Percentiles rank a stretch among this genome's conserved stretches.
Evolutionary conservation across 148 eudicot species (phyloP).

Genomic region (Limonium bicolor): DNA sequence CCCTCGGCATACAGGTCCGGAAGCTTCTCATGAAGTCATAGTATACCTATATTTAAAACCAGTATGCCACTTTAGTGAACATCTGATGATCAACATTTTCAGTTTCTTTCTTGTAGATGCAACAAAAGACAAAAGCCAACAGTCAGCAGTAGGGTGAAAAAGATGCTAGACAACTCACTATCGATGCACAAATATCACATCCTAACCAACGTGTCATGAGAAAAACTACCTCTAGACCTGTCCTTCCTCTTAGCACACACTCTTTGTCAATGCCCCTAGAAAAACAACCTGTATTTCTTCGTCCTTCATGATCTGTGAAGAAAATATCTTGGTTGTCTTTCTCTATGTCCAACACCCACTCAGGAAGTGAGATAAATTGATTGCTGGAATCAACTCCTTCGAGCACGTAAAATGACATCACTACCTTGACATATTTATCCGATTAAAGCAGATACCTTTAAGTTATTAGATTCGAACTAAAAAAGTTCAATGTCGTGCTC

Average conservation of each 20-base stretch:
- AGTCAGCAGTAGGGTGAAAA: too few relatives aligned
- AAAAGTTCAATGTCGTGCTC: too few relatives aligned
- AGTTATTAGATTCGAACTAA: too few relatives aligned
- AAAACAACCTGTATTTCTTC: slow-evolving; percentile 54
- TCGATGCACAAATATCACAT: too few relatives aligned
- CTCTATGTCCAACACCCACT: slow-evolving; percentile 65
- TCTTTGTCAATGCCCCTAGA: slow-evolving; percentile 65
- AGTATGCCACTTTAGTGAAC: too few relatives aligned
- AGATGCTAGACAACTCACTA: too few relatives aligned
- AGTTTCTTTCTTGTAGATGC: too few relatives aligned
- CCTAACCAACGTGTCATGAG: too few relatives aligned
- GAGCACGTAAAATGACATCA: slow-evolving; percentile 46
- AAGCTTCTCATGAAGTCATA: slow-evolving; percentile 78
- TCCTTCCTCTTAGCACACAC: slow-evolving; percentile 51
- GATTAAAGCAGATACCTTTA: too few relatives aligned
- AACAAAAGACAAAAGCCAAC: too few relatives aligned
- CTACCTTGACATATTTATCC: slow-evolving; percentile 54
- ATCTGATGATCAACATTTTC: too few relatives aligned
- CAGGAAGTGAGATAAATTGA: slow-evolving; percentile 42
- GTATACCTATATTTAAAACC: slow-evolving; percentile 37
- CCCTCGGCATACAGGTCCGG: slow-evolving; percentile 39
- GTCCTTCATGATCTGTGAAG: slow-evolving; percentile 64
- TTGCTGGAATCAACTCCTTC: slow-evolving; percentile 38
- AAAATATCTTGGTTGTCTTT: slow-evolving; percentile 58
- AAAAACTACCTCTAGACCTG: slow-evolving; percentile 45